phyloP scores from a whole-genome alignment of 805 yeast species.

The Soucietia sequanensis region DNA sequence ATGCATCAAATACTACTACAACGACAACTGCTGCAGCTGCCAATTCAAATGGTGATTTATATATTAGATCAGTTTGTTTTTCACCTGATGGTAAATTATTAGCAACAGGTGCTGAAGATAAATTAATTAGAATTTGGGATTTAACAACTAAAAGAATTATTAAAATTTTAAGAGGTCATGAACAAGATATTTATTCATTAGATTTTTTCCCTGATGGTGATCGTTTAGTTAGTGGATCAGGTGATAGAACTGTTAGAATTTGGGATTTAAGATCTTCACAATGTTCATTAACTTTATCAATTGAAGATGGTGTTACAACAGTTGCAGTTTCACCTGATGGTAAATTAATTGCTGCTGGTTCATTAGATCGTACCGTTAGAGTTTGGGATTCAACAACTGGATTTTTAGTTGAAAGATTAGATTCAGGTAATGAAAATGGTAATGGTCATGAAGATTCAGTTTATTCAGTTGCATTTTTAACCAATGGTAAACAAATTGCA shows the following conservation, averaged over 20 bases:
- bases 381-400: slow-evolving; percentile 97
- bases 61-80: slow-evolving; percentile 93
- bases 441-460: slow-evolving; percentile 97
- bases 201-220: slow-evolving; percentile 95
- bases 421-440: slow-evolving; percentile 81
- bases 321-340: slow-evolving; percentile 98
- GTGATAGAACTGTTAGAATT: slow-evolving; percentile 93
- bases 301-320: slow-evolving; percentile 98
- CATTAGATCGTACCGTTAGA: slow-evolving; percentile 90
- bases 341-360: slow-evolving; percentile 91
- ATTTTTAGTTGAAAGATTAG: slow-evolving; percentile 86
- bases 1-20: slow-evolving; percentile 13
- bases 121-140: slow-evolving; percentile 94
- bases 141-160: slow-evolving; percentile 80
- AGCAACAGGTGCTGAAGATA: slow-evolving; percentile 93
- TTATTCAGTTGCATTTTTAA: slow-evolving; percentile 89
- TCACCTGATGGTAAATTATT: slow-evolving; percentile 88
- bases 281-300: slow-evolving; percentile 82
- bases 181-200: slow-evolving; percentile 94
- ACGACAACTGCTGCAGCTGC: too few relatives aligned
- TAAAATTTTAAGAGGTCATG: slow-evolving; percentile 87
- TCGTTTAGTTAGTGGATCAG: slow-evolving; percentile 91
- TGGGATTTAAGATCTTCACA: slow-evolving; percentile 94
- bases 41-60: slow-evolving; percentile 75
- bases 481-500: slow-evolving; percentile 87